These are phyloP conservation scores for Sordariomycetes sp. DNA, from an alignment of 2,329 filamentous ascomycete genomes.

Conservation along the genomic window DNA sequence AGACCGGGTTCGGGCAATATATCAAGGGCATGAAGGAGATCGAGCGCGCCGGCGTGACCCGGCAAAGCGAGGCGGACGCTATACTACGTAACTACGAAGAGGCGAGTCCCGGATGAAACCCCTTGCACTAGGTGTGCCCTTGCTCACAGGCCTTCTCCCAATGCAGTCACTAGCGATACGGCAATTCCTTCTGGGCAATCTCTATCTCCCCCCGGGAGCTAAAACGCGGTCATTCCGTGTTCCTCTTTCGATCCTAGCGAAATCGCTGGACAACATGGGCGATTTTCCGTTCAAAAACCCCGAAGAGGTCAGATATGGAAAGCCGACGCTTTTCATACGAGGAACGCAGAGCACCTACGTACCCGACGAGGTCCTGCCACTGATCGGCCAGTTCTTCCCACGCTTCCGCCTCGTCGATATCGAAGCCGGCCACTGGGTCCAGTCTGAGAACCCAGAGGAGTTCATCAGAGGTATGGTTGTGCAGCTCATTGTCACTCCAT, in stretches of 20 bases:
- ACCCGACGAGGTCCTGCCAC: conserved; percentile 65
- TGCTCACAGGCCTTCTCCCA: not conserved
- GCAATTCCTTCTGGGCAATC: conserved; percentile 84
- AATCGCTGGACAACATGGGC: conserved; percentile 60
- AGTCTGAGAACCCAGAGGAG: conserved; percentile 72
- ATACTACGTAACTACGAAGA: conserved; percentile 65
- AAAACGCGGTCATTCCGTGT: conserved; percentile 61
- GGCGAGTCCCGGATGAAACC: conserved; percentile 21
- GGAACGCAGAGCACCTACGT: conserved; percentile 70
- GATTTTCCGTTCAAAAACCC: conserved; percentile 81
- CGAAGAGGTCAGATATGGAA: conserved; percentile 52
- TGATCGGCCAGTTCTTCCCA: conserved; percentile 73
- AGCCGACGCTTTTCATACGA: conserved; percentile 68
- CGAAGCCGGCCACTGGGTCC: conserved; percentile 76
- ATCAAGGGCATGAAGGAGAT: conserved; percentile 75
- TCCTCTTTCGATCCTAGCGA: conserved; percentile 57
- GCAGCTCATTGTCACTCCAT: not conserved
- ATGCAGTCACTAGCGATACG: conserved; percentile 56
- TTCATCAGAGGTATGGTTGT: conserved; percentile 53
- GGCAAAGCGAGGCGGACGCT: conserved; percentile 64
- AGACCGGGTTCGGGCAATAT: conserved; percentile 66
- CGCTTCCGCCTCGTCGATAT: conserved; percentile 60
- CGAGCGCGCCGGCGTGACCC: conserved; percentile 52
- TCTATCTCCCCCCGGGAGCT: conserved; percentile 41
- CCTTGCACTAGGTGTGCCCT: not conserved